Evolutionary conservation across 148 eudicot species (phyloP), one percentile per base, ranked within the genome.

Genomic region (Amaranthus palmeri): DNA sequence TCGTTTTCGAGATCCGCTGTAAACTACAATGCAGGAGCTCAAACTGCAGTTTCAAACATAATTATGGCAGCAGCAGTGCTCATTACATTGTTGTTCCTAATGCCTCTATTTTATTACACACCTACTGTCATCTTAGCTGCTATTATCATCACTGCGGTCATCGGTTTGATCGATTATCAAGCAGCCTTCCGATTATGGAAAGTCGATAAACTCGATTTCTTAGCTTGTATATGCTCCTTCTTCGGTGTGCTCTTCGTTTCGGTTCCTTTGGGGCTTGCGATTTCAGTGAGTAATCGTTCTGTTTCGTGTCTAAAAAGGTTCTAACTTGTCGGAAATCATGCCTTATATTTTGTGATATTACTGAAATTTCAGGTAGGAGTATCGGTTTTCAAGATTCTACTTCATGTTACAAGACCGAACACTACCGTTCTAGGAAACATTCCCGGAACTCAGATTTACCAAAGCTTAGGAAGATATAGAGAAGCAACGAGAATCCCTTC

Each of bases 1-100:
- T 88, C 97, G 17, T 95, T 95, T 84, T 95, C 99, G 18, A 76
- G 99, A 63, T 95, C 97, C 41, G 99, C 99, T 55, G 93, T 92
- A 70, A 95, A 90, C 81, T 84, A 90, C 80, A 95, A 92, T 45
- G 96, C 97, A 3, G 99, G 97, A 59, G 96, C 93, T 41, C 64
- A 95, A 80, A 84, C 96, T 1, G 92, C 92, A 6, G 77, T 92
- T 51, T 95, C 99, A 41, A 95, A 95, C 83, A 76, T 95, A 72
- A 74, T 92, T 52, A 88, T 95, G 99, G 93, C 99, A 2, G 43
- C 90, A 55, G 75, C 96, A 0, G 99, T 91, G 77, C 86, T 91
- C 47, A 79, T 95, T 67, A 95, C 98, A 2, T 81, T 95, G 50
- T 61, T 95, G 74, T 89, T 95, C 77, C 88, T 91, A 59, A 91